Base-by-base conservation (phyloP, 169 alveolate species). In the Eimeria acervulina region DNA sequence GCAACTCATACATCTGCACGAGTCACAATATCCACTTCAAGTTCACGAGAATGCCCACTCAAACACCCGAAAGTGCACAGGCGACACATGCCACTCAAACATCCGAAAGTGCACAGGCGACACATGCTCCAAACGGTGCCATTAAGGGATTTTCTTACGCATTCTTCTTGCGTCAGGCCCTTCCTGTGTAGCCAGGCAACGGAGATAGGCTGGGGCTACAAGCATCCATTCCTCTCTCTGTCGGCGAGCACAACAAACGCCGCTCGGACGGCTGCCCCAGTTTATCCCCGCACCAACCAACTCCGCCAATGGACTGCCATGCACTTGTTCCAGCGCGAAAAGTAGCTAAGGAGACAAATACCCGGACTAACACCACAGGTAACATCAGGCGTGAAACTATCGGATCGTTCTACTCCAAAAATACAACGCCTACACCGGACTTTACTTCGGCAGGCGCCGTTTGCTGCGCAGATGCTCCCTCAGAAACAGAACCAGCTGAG, bases 151-250 rank as follows among this genome's bases (percentile, higher is more conserved):
- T 5, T 23, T 5, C 93, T 40, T 61, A 87, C 93, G 47, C 63
- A 36, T 59, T 63, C 93, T 19, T 83, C 38, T 87, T n/a, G 93
- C 78, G 12, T 55, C 93, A 59, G 93, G 44, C 40, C 80, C 63
- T 5, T 61, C 93, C 8, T 87, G 36, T 52, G 93, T 17, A 6
- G 93, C 83, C 55, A 87, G 70, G 19, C 93, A 87, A 19, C 93
- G 93, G 61, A 93, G 90, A 38, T 93, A 93, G 85, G 96, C 93
- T 31, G 96, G 96, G 38, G 96, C 96, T 33, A 61, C 96, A 36
- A 93, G 87, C 96, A 93, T 93, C 96, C 96, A 93, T 38, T 80
- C 96, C 74, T 93, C 96, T 52, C 96, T 70, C 76, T 55, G 90
- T 1, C 26, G 55, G 42, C 17, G 17, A 5, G 61, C 23, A 36